Base-by-base conservation (phyloP, 768 basidiomycete genomes). In the Harrya chromipes region DNA sequence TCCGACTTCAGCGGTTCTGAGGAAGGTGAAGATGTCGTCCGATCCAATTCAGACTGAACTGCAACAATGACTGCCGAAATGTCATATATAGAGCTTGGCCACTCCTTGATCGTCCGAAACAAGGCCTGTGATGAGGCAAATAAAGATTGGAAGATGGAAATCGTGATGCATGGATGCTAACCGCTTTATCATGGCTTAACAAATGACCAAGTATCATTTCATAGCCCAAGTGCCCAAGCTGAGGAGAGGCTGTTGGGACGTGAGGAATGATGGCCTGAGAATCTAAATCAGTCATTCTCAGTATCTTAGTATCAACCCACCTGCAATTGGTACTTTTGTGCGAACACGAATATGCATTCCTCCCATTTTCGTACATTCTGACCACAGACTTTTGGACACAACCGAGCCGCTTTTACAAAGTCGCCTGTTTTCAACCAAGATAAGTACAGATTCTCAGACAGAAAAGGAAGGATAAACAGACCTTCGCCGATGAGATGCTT, bases 181-280 rank as follows among this genome's bases (percentile, higher is more conserved):
- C 93, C 63, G 77, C 69, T 62, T 79, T 80, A 65, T 97, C 90
- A 46, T 90, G 82, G 4, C 80, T 74, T 23, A 98, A 69, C 66
- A 92, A 89, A 65, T 97, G 81, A 0, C 84, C 92, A 7, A 99
- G 77, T 38, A 98, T 83, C 88, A 97, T 92, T 66, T 95, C 94
- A 66, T 98, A 99, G 3, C 95, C 89, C 24, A 94, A 64, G 57
- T 84, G 84, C 33, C 85, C 82, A 11, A 98, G 77, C 44, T 83
- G 84, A 0, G 94, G 95, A 4, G 81, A 71, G 35, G 85, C 79
- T 1, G 87, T 94, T 0, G 97, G 97, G 0, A 97, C 81, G 59
- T 81, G 86, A 0, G 94, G 94, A 33, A 97, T 93, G 50, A 97
- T 89, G 6, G 81, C 76, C 91, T 95, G 56, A 6, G 29, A 46